Percentiles rank a stretch among this genome's conserved stretches.
phyloP scores from a whole-genome alignment of 129 eudicot species.

The Logfia minima region DNA sequence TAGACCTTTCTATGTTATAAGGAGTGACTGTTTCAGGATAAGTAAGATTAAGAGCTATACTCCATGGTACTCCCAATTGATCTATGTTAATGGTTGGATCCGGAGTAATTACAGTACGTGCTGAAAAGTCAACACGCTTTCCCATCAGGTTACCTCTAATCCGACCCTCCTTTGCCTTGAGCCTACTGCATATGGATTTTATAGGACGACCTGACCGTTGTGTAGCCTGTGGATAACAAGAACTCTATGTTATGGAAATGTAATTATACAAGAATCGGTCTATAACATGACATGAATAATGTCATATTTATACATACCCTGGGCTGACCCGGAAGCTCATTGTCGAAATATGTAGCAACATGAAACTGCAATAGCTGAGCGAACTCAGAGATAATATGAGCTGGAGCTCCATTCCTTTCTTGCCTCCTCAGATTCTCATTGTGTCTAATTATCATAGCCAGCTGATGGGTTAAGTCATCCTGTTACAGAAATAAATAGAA shows the following conservation, averaged over 20 bases:
- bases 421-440: constrained; percentile 86
- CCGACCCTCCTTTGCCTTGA: constrained; percentile 94
- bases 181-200: constrained; percentile 92
- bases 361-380: constrained; percentile 96
- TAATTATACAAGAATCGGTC: not conserved
- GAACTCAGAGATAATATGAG: constrained; percentile 94
- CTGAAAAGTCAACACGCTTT: constrained; percentile 95
- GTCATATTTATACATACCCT: constrained; percentile 50
- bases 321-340: constrained; percentile 98
- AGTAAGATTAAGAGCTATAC: constrained; percentile 93
- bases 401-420: constrained; percentile 98
- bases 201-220: constrained; percentile 98
- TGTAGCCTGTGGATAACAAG: constrained; percentile 62
- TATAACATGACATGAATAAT: not conserved
- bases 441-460: constrained; percentile 96
- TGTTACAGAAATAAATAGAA: constrained; percentile 34
- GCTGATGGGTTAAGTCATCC: constrained; percentile 97
- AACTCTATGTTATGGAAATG: not conserved
- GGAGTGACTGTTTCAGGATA: constrained; percentile 99
- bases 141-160: constrained; percentile 97
- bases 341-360: constrained; percentile 93
- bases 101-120: constrained; percentile 96
- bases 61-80: constrained; percentile 97
- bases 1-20: constrained; percentile 92
- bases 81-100: constrained; percentile 97